Evolutionary conservation across 1,139 yeast genomes (phyloP), one percentile per base, ranked within the genome.

Genomic region (Blastobotrys illinoisensis): DNA sequence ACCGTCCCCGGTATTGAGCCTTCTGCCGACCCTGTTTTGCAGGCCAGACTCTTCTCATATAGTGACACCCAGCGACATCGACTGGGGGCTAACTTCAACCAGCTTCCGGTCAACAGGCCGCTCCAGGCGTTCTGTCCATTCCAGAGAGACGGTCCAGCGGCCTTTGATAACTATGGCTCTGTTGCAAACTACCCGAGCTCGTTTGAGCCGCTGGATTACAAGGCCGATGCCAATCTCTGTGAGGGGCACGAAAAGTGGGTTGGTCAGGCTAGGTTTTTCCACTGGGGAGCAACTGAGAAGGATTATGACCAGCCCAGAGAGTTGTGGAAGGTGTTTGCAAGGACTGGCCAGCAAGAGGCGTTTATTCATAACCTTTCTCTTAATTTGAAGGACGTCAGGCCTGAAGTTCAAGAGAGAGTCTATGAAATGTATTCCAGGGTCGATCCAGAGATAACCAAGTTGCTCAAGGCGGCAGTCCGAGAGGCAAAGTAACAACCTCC

Each of bases 261-360:
- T 55, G 97, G 97, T 58, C 84, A 95, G 61, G 96, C 96, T 54
- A 77, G 84, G 61, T 88, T 89, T 64, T 87, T 82, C 83, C 93
- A 88, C 76, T 89, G 97, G 97, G 81, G 80, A 26, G 80, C 80
- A 48, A 86, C 84, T 56, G 77, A 76, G 55, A 77, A 76, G 55
- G 96, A 89, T 70, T 83, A 71, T 64, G 76, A 78, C 66, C 88
- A 85, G 74, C 79, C 97, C 66, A 78, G 86, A 72, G 76, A 70
- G 64, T 72, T 77, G 68, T 91, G 86, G 84, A 76, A 83, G 57
- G 91, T 86, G 49, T 79, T 87, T 71, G 88, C 86, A 57, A 85
- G 75, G 69, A 82, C 83, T 66, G 59, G 60, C 47, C 95, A 88
- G 74, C 96, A 88, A 32, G 81, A 79, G 66, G 82, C 88, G 66